phyloP scores from a whole-genome alignment of 179 eudicot genomes.

The Gypsophila paniculata region DNA sequence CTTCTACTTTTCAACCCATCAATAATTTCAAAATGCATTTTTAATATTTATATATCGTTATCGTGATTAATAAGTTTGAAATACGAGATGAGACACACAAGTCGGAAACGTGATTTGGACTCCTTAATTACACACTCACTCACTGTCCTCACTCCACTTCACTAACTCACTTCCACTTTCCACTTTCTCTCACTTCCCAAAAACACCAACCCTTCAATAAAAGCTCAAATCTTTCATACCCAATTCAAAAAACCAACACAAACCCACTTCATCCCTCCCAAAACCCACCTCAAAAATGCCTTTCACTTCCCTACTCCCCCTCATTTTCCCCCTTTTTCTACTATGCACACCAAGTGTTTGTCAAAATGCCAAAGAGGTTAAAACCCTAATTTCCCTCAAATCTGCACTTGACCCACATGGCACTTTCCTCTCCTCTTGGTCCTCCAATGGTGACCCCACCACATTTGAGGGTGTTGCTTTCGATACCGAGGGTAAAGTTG shows the following conservation, averaged over 20 bases:
- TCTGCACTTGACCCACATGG: constrained; percentile 61
- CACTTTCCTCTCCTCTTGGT: constrained; percentile 60
- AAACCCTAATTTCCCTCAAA: constrained; percentile 48
- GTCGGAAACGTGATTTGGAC: too few relatives aligned
- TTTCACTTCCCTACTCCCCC: constrained; percentile 3
- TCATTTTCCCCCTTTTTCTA: constrained; percentile 20
- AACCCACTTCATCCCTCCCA: constrained; percentile 9
- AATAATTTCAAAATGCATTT: too few relatives aligned
- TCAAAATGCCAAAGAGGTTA: constrained; percentile 35
- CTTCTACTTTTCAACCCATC: too few relatives aligned
- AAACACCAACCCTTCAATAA: neutral
- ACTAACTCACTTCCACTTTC: neutral
- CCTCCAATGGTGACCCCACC: constrained; percentile 38
- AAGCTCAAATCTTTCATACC: constrained; percentile 18
- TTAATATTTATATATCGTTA: too few relatives aligned
- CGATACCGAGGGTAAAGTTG: constrained; percentile 54
- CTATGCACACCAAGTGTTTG: constrained; percentile 29
- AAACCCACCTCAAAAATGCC: constrained; percentile 17
- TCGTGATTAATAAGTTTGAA: too few relatives aligned
- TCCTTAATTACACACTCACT: constrained; percentile 10
- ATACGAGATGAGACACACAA: too few relatives aligned
- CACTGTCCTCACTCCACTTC: constrained; percentile 8
- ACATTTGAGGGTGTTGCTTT: constrained; percentile 72
- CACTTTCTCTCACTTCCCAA: neutral
- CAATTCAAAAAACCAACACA: constrained; percentile 3